Evolutionary conservation across 352 stramenopile genomes (phyloP), one percentile per base, ranked within the genome.

Genomic region (Phytophthora brassicae): DNA sequence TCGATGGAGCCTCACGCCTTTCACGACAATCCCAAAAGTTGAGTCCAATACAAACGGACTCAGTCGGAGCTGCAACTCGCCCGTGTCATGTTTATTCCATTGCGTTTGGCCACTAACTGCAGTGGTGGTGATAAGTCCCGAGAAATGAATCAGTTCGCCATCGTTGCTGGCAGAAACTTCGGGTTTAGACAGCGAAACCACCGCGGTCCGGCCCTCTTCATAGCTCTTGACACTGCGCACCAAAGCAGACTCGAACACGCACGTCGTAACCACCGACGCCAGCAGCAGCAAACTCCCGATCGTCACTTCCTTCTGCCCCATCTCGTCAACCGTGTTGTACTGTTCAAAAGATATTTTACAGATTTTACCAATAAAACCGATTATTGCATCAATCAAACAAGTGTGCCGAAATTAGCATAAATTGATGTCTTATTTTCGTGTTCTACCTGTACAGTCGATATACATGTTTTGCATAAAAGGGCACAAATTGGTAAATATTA

Each of bases 1-100:
- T 0, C 84, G 79, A 39, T 84, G 64, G 26, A 93, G 67, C 14
- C 71, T 70, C 54, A 92, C 81, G 11, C 84, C 84, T n/a, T 84
- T 81, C 29, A 67, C 79, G 0, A 79, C 80, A 39, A 93, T 64
- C 13, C 80, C 82, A 58, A 93, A 92, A 12, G 54, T 48, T 2
- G 67, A 39, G 22, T 93, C 84, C 54, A 90, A 16, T 33, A 89
- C 82, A 51, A 86, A 81, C 7, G 84, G 77, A 41, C 64, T 79
- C 35, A 70, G 54, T 9, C 73, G 68, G n/a, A 70, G 22, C 23
- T 74, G 48, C 9, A 72, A 29, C 3, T 53, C 57, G 14, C 57
- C 33, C 22, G 17, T 23, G 19, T 43, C 6, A 6, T n/a, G 38
- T 28, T 57, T 58, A 38, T 66, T 64, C 38, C 38, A 50, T 58